Base-by-base conservation (phyloP, 1,139 yeast species). In the Sugiyamaella pinicola region DNA sequence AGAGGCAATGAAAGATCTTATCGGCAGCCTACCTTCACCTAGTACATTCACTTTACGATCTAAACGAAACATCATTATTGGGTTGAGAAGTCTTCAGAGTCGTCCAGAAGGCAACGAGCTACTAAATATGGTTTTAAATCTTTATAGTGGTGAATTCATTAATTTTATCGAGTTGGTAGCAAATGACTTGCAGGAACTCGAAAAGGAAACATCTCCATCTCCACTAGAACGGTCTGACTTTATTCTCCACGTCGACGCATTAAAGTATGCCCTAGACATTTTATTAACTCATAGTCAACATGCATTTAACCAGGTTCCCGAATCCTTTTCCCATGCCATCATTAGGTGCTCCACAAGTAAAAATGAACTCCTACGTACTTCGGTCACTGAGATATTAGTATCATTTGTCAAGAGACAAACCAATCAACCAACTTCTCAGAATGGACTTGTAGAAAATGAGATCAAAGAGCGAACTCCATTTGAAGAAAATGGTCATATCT, bases 11-110 rank as follows among this genome's bases (percentile, higher is more conserved):
- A 39, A 49, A 3, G 62, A 63, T 39, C 44, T 61, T 24, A 39
- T 61, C 8, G 38, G 43, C 13, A 34, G 29, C 7, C 19, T 58
- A 9, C 43, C 49, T 3, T 26, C 47, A 7, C 47, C 52, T 10
- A 13, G n/a, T 31, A 9, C 34, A 3, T 21, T 53, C 7, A 38
- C 49, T 9, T 31, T 54, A 24, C 17, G 44, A 3, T 51, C 46
- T 19, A 62, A 61, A 47, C 43, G 51, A n/a, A 58, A 56, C 38
- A 60, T 63, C 21, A 38, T 62, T 6, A 51, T 54, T 9, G 66
- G 66, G 0, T 42, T 62, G 17, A 37, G 57, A 19, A 56, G 53
- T 19, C 49, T 62, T 15, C 49, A 59, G 18, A 34, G 55, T 12
- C 35, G 59, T 19, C 61, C 61, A 1, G 50, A 47, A 2, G 64